Conservation (phyloP, 2,329 filamentous ascomycete genomes). For the Metarhizium guizhouense region DNA sequence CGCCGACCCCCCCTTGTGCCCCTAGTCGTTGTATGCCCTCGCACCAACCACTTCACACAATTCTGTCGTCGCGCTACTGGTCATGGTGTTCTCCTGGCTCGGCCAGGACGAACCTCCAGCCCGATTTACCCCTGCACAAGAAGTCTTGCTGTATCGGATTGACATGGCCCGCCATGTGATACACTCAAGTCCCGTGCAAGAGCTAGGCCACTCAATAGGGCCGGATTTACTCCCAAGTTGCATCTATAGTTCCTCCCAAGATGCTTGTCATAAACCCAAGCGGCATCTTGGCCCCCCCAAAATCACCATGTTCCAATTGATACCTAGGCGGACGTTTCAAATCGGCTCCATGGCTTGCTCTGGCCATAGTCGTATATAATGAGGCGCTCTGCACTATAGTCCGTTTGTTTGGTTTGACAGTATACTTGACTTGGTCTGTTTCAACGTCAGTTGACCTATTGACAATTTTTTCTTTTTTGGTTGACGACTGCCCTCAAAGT, state of each 20-base stretch:
- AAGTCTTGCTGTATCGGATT: background rate
- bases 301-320: background rate
- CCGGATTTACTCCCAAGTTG: constrained; percentile 1
- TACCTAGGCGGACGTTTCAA: background rate
- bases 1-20: background rate
- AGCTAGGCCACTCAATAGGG: constrained; percentile 1
- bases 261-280: background rate
- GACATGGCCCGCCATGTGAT: constrained; percentile 1
- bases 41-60: background rate
- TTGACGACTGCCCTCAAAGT: background rate
- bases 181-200: constrained; percentile 7
- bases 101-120: no score
- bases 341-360: background rate
- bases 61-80: no score
- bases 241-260: background rate
- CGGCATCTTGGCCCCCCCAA: background rate
- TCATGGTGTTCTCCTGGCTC: no score
- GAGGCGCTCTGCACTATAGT: background rate
- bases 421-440: no score
- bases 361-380: background rate
- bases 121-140: background rate
- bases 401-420: background rate
- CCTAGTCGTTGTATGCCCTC: background rate
- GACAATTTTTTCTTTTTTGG: background rate
- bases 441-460: background rate